A percentile compares a stretch with the other conserved stretches of the same genome.
phyloP scores from a whole-genome alignment of 179 eudicot genomes.

The Beta lomatogona region DNA sequence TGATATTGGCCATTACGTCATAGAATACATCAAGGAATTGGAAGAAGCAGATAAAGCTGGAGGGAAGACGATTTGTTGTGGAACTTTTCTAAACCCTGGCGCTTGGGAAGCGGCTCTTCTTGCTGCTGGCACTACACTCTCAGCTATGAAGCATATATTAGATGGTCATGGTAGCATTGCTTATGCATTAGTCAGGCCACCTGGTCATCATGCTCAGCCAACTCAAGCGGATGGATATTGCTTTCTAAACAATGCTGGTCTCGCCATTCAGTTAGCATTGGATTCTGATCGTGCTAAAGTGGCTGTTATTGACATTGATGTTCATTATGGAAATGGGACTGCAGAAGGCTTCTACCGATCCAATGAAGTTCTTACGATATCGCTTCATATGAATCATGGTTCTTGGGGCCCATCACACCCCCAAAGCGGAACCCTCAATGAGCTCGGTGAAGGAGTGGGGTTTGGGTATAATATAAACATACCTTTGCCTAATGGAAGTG shows the following conservation, averaged over 20 bases:
- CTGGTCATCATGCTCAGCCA: slow-evolving; percentile 98
- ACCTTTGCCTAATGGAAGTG: slow-evolving; percentile 89
- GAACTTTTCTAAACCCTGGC: slow-evolving; percentile 85
- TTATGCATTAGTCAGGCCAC: slow-evolving; percentile 89
- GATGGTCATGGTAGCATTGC: slow-evolving; percentile 59
- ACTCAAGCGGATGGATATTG: slow-evolving; percentile 94
- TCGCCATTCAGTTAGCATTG: slow-evolving; percentile 69
- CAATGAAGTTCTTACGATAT: slow-evolving; percentile 73
- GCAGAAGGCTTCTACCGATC: slow-evolving; percentile 84
- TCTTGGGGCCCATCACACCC: slow-evolving; percentile 99
- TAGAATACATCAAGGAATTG: slow-evolving; percentile 69
- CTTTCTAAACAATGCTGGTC: slow-evolving; percentile 86
- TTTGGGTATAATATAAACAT: slow-evolving; percentile 82
- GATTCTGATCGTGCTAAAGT: slow-evolving; percentile 54
- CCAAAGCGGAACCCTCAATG: slow-evolving; percentile 65
- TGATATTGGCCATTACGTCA: neutral
- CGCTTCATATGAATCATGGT: slow-evolving; percentile 97
- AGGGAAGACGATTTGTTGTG: slow-evolving; percentile 59
- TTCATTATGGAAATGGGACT: slow-evolving; percentile 95
- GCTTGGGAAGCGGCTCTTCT: slow-evolving; percentile 87
- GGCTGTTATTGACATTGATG: slow-evolving; percentile 89
- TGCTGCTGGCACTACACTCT: slow-evolving; percentile 86
- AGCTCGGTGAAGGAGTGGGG: slow-evolving; percentile 85
- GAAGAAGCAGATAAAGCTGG: slow-evolving; percentile 64
- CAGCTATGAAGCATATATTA: slow-evolving; percentile 76